These are phyloP conservation scores for Peronospora belbahrii DNA, from an alignment of 352 stramenopile species.

Conservation along the genomic window DNA sequence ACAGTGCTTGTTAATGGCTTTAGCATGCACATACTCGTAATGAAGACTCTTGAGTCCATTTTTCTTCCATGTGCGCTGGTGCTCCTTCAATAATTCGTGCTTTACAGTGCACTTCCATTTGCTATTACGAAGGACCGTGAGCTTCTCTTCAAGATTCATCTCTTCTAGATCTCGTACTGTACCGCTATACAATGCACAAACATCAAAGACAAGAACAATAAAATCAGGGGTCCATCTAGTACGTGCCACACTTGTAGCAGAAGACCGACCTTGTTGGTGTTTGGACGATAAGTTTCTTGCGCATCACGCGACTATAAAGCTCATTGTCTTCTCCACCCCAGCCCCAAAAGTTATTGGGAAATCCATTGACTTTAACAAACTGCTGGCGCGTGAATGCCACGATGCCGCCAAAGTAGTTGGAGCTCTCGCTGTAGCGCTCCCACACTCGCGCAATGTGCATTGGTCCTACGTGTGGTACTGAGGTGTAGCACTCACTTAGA, in stretches of 20 bases:
- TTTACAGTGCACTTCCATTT: constrained; percentile 60
- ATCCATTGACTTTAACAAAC: constrained; percentile 92
- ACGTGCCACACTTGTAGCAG: neutral
- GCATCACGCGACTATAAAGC: constrained; percentile 44
- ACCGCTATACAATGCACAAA: constrained; percentile 21
- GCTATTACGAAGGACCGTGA: constrained; percentile 27
- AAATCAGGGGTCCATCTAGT: neutral
- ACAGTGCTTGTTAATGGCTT: constrained; percentile 30
- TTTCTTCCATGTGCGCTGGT: constrained; percentile 44
- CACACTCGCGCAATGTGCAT: constrained; percentile 93
- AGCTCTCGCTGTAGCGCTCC: constrained; percentile 91
- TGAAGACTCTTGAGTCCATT: constrained; percentile 38
- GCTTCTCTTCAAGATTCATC: constrained; percentile 35
- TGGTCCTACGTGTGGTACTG: constrained; percentile 50
- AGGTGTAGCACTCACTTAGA: constrained; percentile 73
- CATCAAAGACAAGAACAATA: neutral
- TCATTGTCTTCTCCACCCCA: constrained; percentile 55
- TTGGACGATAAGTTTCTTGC: constrained; percentile 40
- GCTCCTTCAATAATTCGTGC: constrained; percentile 42
- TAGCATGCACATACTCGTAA: constrained; percentile 39
- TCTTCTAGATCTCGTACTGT: constrained; percentile 42
- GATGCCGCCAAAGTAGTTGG: constrained; percentile 92
- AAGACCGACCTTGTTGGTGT: constrained; percentile 22
- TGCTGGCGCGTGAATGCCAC: constrained; percentile 83
- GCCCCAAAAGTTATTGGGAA: constrained; percentile 93